These are phyloP conservation scores for Komagataella ulmi DNA, from an alignment of 805 yeast species.

Conservation along the genomic window DNA sequence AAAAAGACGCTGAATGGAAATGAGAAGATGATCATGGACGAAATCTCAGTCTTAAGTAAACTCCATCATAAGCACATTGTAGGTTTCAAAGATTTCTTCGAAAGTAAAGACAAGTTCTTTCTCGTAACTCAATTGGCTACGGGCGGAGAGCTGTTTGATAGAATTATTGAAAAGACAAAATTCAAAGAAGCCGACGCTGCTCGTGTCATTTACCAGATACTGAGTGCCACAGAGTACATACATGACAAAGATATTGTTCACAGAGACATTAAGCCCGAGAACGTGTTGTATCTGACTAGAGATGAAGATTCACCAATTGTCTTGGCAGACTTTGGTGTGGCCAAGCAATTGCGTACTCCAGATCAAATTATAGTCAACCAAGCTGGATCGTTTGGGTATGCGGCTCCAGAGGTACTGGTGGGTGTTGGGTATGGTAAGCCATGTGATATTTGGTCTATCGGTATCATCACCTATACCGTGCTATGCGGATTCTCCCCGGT, in stretches of 20 bases:
- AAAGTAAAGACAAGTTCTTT: conserved; percentile 81
- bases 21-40: conserved; percentile 59
- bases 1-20: conserved; percentile 77
- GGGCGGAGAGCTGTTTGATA: conserved; percentile 90
- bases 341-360: conserved; percentile 51
- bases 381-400: conserved; percentile 70
- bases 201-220: conserved; percentile 54
- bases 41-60: conserved; percentile 52
- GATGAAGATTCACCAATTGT: conserved; percentile 63
- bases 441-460: conserved; percentile 93
- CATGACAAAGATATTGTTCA: conserved; percentile 77
- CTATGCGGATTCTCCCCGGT: conserved; percentile 91
- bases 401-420: conserved; percentile 87
- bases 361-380: conserved; percentile 53
- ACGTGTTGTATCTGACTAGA: conserved; percentile 57
- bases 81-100: conserved; percentile 87
- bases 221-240: conserved; percentile 67
- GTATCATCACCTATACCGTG: conserved; percentile 83
- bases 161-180: conserved; percentile 68
- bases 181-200: conserved; percentile 88
- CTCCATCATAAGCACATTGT: conserved; percentile 80
- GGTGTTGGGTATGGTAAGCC: conserved; percentile 76
- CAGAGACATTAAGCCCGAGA: conserved; percentile 91
- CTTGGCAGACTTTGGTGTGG: conserved; percentile 93
- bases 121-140: conserved; percentile 90